Base-by-base conservation (phyloP, 2,329 filamentous ascomycete genomes). In the Trematosphaeria pertusa region DNA sequence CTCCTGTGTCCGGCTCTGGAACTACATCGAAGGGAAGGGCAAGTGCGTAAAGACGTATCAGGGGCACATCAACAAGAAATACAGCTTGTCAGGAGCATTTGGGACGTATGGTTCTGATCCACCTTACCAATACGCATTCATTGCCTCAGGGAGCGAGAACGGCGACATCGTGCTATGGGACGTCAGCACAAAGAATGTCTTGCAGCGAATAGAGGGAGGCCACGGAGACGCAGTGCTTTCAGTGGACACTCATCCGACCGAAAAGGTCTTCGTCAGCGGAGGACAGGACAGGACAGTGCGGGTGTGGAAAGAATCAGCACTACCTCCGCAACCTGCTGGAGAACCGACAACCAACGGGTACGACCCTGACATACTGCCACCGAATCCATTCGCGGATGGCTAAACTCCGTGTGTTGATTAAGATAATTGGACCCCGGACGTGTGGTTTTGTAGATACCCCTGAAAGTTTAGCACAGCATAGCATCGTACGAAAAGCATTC, bases 31-130 rank as follows among this genome's bases (percentile, higher is more conserved):
- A 17, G 93, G 93, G 3, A 86, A 91, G 28, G 93, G 93, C 6
- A 85, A 86, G 20, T 94, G 94, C 59, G 87, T 96, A 64, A 99
- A 99, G 79, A 99, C 94, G 11, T 99, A 97, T 72, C 91, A 97
- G 69, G 94, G 94, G 0, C 94, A 97, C 65, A 75, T 78, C 43
- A 99, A 99, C 70, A 80, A 84, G 43, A 87, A 87, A 51, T 97
- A 88, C 73, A 93, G 90, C 56, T 80, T 97, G n/a, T 84, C 84
- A 2, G 90, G 91, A 3, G 87, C 87, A 31, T 97, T 97, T 65
- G 92, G 90, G 10, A 80, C 83, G 1, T 87, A 87, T 53, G 77
- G 78, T 0, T 28, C 30, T 14, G 21, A 20, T 14, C 22, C 36
- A 61, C 73, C 37, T 7, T 45, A 58, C 28, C 48, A 66, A 33